phyloP scores from a whole-genome alignment of 1,284 basidiomycete genomes.

The Xerocomus amazonicus region DNA sequence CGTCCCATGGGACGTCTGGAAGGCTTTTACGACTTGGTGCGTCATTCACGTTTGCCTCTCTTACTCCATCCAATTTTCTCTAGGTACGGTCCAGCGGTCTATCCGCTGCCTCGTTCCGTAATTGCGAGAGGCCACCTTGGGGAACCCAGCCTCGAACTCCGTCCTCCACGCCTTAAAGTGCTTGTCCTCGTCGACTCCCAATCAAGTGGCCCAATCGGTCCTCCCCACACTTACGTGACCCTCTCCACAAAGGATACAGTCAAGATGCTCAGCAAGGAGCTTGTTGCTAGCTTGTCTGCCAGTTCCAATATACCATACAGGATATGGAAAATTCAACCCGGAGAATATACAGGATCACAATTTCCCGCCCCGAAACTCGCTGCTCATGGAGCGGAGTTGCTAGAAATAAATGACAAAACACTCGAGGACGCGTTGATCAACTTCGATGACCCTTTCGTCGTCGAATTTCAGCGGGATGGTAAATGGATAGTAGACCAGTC shows the following conservation, averaged over 20 bases:
- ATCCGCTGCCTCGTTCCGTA: constrained; percentile 62
- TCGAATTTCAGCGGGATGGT: constrained; percentile 55
- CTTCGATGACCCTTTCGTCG: constrained; percentile 58
- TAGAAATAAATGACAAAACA: constrained; percentile 40
- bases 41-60: constrained; percentile 24
- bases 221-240: constrained; percentile 35
- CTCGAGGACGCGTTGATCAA: constrained; percentile 59
- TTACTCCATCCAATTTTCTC: constrained; percentile 2
- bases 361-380: constrained; percentile 41
- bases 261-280: constrained; percentile 38
- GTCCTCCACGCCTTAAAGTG: constrained; percentile 68
- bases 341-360: constrained; percentile 37
- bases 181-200: constrained; percentile 42
- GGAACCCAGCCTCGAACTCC: constrained; percentile 69
- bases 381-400: constrained; percentile 35
- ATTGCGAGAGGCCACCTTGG: constrained; percentile 55
- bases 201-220: constrained; percentile 22
- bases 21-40: constrained; percentile 64
- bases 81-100: constrained; percentile 68
- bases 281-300: constrained; percentile 37
- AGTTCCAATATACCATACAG: constrained; percentile 42
- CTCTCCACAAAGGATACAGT: constrained; percentile 53
- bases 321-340: constrained; percentile 54
- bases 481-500: constrained; percentile 48
- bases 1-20: constrained; percentile 74